Evolutionary conservation across 371 early-diverging fungal species (phyloP), one percentile per base, ranked within the genome.

Genomic region (Mortierella polycephala): DNA sequence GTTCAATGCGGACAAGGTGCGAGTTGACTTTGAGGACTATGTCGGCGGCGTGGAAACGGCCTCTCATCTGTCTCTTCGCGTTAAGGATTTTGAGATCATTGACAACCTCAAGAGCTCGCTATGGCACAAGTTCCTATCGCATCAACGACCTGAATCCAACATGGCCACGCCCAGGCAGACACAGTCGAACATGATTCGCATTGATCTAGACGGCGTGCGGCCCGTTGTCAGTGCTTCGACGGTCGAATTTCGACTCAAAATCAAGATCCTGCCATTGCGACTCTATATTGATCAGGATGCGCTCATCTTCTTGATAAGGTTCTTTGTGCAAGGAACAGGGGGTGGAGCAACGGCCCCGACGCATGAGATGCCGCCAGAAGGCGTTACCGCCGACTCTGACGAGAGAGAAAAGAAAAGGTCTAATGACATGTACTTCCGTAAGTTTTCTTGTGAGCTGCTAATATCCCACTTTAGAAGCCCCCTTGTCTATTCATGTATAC

Each of bases 241-340:
- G 1, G 85, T 88, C 57, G 94, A 94, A 68, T 84, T 85, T 47
- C 69, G 92, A 21, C 61, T 93, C 54, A 91, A 88, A 75, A 85
- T 89, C 5, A 84, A 83, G 51, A 57, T 96, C 21, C 81, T 93
- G 40, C 99, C 99, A 0, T 59, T 98, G 44, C 88, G 96, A 40
- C 85, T 96, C 61, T 93, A 94, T 71, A 86, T 98, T 10, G 98
- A 98, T 81, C 98, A 98, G 74, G 98, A 98, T 72, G 95, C 98
- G 2, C 82, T 98, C 30, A 86, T 85, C 2, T 96, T 96, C 74
- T 64, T 97, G 70, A 88, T 94, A 30, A 80, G 86, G 18, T 98
- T 94, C 83, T 94, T 96, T 82, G 84, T 88, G 1, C 86, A 73
- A 41, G 60, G 69, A 14, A 54, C 60, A 7, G 50, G 57, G 1